Evolutionary conservation across 108 stramenopile genomes (phyloP), one percentile per base, ranked within the genome.

Genomic region (Pseudonitzschia delicatissima): DNA sequence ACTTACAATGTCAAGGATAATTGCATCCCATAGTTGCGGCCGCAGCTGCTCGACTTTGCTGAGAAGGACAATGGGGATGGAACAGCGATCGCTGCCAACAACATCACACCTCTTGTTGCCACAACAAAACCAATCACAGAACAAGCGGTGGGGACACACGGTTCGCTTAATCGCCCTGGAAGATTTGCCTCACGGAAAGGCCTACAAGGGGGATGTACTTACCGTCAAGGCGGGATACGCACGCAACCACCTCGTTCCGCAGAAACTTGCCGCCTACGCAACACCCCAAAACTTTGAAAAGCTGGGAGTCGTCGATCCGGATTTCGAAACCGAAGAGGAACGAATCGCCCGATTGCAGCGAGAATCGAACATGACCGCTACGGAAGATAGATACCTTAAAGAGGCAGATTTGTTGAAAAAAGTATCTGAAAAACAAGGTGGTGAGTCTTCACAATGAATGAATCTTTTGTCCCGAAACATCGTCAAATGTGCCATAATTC

Each of bases 171-270:
- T 93, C 72, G 72, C 86, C 44, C 77, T 78, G 18, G 69, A 78
- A 29, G 88, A 90, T 70, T 67, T 93, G 27, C 91, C 91, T 27
- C 83, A 87, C 67, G 84, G 82, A 9, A 84, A 87, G 62, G 83
- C 73, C 44, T 92, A 88, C 69, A 76, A 80, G 21, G 91, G 89
- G 13, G 87, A 95, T 53, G 84, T 91, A 2, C 59, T 87, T 57
- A 53, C 66, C 32, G 94, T 95, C 61, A 79, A 86, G 47, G 87
- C 94, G 17, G 94, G 94, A 57, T 92, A 87, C 67, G 94, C 94
- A 13, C 87, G 94, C 7, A 95, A 95, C 65, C 82, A 77, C 49
- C 76, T 95, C 33, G 71, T 92, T 28, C 94, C 94, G 5, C 51
- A 84, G 35, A 86, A 90, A 47, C 72, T 69, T 69, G 91, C 89